Evolutionary conservation across 805 yeast species (phyloP), one percentile per base, ranked within the genome.

Genomic region (Dipodascus geniculatus): DNA sequence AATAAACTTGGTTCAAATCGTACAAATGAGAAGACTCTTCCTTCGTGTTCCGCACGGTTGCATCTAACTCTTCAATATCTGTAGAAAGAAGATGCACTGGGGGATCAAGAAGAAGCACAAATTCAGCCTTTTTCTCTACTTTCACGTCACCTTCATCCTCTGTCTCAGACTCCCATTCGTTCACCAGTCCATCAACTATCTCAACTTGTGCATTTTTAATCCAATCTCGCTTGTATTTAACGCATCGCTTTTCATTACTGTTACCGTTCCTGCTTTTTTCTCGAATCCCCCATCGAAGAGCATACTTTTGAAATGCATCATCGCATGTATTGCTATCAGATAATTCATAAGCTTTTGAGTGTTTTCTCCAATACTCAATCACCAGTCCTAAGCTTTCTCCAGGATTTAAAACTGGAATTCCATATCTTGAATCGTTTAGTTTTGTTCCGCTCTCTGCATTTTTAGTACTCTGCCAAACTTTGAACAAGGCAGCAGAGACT

Each of bases 101-200:
- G 6, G 74, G 73, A 35, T 60, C 66, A 3, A 70, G 63, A 17
- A 57, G 49, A 9, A 70, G 55, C 1, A 63, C 66, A 22, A 67
- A 61, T 52, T 66, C 67, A 0, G 71, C 67, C 0, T 63, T 52
- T 2, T 63, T 57, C 38, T 65, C 68, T 9, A 17, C 14, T 4
- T 38, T n/a, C 6, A 17, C 4, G 19, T n/a, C 20, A 6, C 8
- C 44, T 20, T 52, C 49, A 50, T 56, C 19, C 31, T 54, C 49
- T 31, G 51, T 55, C 1, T 57, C 51, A 22, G 53, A 55, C 42
- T 48, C 50, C 63, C 61, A 57, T 16, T 23, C 31, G 3, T 47
- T 16, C 4, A 47, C 49, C 17, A 47, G 49, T 14, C 49, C 49
- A 23, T 47, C 19, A 47, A 23, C 16, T 4, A 22, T 4, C n/a